Evolutionary conservation across 495 filamentous ascomycete species (phyloP).

Genomic region (Penicillium antarcticum): DNA sequence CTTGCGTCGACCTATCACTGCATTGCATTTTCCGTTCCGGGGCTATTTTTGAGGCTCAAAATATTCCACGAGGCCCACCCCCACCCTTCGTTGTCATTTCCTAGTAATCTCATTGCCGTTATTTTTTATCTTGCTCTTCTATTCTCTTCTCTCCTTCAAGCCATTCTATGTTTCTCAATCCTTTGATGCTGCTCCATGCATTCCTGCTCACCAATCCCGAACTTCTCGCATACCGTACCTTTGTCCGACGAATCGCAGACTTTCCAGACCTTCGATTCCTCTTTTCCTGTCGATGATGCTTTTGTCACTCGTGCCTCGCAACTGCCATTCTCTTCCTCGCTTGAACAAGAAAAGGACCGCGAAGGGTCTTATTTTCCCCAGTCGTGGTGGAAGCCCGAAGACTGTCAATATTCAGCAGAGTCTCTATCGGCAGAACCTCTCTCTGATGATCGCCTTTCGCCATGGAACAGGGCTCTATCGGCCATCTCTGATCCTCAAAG

Average conservation of each 20-base stretch:
- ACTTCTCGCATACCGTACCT: constrained; percentile 11
- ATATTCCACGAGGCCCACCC: not conserved
- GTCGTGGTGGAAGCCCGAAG: constrained; percentile 11
- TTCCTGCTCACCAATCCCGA: constrained; percentile 13
- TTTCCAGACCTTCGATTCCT: constrained; percentile 11
- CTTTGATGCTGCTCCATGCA: constrained; percentile 17
- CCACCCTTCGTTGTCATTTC: not conserved
- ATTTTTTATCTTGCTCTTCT: no score
- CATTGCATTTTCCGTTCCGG: no score
- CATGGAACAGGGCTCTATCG: constrained; percentile 20
- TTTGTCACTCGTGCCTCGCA: constrained; percentile 10
- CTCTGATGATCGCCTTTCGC: constrained; percentile 8
- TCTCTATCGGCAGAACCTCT: constrained; percentile 6
- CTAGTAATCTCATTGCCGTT: not conserved
- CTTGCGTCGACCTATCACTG: no score
- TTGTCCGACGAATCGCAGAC: constrained; percentile 3
- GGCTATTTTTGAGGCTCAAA: not conserved
- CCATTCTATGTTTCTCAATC: not conserved
- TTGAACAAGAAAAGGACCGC: constrained; percentile 1
- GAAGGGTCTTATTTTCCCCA: not conserved
- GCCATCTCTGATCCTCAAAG: constrained; percentile 22
- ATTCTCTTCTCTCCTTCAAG: not conserved
- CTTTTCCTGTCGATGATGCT: constrained; percentile 9
- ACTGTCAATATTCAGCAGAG: no score
- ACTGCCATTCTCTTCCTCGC: constrained; percentile 10